Conservation (phyloP, 306 rosid genomes). For the Dalbergia oliveri region DNA sequence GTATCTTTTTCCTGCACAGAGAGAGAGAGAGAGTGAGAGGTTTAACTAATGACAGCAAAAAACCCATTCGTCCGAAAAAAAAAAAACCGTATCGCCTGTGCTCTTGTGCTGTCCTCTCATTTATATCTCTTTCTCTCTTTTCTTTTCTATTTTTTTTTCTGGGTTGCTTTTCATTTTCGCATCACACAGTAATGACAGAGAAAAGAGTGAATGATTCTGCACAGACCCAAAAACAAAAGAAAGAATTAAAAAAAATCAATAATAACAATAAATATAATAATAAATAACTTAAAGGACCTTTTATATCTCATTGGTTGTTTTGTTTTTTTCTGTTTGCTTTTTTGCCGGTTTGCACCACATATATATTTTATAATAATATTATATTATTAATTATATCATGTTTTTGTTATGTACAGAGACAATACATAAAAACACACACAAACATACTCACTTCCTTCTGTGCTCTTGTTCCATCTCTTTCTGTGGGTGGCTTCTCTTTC, state of each 20-base stretch:
- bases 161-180: conserved; percentile 47
- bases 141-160: not conserved
- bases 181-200: conserved; percentile 43
- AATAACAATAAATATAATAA: not conserved
- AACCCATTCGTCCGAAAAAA: conserved; percentile 45
- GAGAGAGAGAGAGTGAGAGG: not conserved
- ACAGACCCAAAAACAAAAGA: too few species aligned
- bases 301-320: conserved; percentile 48
- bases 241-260: not conserved
- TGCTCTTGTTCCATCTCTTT: conserved; percentile 42
- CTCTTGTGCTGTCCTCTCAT: conserved; percentile 48
- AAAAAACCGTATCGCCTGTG: conserved; percentile 18
- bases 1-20: conserved; percentile 28
- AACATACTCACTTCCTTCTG: conserved; percentile 33
- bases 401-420: conserved; percentile 21
- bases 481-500: conserved; percentile 41
- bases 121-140: conserved; percentile 2
- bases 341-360: conserved; percentile 34
- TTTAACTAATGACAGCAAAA: not conserved
- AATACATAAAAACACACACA: conserved; percentile 51
- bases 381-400: not conserved
- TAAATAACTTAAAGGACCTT: conserved; percentile 8
- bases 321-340: conserved; percentile 50
- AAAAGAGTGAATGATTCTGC: conserved; percentile 1
- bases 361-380: not conserved